phyloP scores from a whole-genome alignment of 1,139 yeast genomes.

The Diutina siamensis region DNA sequence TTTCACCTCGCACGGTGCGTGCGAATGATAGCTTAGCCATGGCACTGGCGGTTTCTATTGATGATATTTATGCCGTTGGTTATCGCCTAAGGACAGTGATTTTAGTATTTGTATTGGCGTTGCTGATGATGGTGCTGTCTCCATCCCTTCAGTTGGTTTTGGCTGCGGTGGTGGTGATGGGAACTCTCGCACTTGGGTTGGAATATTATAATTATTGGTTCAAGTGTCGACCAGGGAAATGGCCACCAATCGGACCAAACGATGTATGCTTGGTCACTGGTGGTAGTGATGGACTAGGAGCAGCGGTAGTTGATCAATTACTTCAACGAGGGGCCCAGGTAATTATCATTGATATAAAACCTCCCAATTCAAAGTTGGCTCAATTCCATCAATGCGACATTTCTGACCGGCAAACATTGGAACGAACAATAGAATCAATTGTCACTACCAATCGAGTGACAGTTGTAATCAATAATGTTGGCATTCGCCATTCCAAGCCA shows the following conservation, averaged over 20 bases:
- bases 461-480: constrained; percentile 66
- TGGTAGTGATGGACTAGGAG: constrained; percentile 53
- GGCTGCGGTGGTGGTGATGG: too few species aligned
- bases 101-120: background rate
- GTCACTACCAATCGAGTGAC: too few species aligned
- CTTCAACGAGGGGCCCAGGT: constrained; percentile 25
- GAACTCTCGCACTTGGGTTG: too few species aligned
- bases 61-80: too few species aligned
- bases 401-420: background rate
- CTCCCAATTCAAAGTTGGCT: background rate
- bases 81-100: too few species aligned
- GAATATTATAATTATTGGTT: background rate
- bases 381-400: background rate
- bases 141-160: too few species aligned
- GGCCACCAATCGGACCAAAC: background rate
- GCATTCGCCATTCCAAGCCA: constrained; percentile 41
- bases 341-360: constrained; percentile 10
- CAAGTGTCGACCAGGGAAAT: background rate
- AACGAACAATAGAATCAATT: too few species aligned
- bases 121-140: too few species aligned
- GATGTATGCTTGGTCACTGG: constrained; percentile 50
- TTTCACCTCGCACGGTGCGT: background rate
- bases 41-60: background rate
- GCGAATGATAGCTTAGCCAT: background rate
- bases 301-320: constrained; percentile 27